A percentile compares a stretch with the other conserved stretches of the same genome.
Conservation (phyloP, 2,329 filamentous ascomycete genomes). For the Aspergillus fijiensis region DNA sequence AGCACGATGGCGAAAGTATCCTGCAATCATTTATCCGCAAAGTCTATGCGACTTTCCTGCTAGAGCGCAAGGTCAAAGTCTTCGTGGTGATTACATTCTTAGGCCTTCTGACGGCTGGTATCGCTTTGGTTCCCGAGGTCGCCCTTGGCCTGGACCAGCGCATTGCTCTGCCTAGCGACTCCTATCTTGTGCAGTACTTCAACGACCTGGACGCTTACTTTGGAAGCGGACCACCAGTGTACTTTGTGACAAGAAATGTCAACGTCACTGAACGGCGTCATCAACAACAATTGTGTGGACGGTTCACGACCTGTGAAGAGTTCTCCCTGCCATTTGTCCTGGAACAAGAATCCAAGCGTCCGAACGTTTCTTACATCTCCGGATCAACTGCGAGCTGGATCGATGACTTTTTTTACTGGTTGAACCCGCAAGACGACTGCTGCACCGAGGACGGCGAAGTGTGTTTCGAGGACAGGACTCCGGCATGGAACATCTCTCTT, state of each 20-base stretch:
- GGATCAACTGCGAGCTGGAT: constrained; percentile 92
- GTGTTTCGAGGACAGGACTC: constrained; percentile 76
- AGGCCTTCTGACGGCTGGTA: constrained; percentile 78
- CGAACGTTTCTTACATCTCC: constrained; percentile 82
- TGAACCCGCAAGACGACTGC: constrained; percentile 81
- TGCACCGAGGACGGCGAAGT: constrained; percentile 69
- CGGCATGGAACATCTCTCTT: constrained; percentile 85
- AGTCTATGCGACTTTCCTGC: constrained; percentile 76
- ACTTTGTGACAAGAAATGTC: constrained; percentile 83
- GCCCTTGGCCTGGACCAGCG: constrained; percentile 89
- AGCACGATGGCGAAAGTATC: constrained; percentile 73
- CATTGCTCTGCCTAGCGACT: constrained; percentile 88
- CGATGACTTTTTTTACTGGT: constrained; percentile 93
- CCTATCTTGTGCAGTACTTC: constrained; percentile 94
- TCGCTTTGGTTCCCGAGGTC: constrained; percentile 81
- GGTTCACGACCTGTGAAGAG: constrained; percentile 83
- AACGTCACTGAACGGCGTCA: constrained; percentile 73
- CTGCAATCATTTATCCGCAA: constrained; percentile 89
- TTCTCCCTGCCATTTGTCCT: constrained; percentile 84
- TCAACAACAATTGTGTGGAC: constrained; percentile 84
- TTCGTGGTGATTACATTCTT: constrained; percentile 77
- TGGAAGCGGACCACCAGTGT: constrained; percentile 87
- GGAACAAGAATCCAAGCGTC: constrained; percentile 89
- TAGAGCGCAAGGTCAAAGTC: constrained; percentile 78
- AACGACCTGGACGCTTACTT: constrained; percentile 94